These are phyloP conservation scores for Sonneratia alba DNA, from an alignment of 345 rosid species.

Conservation along the genomic window DNA sequence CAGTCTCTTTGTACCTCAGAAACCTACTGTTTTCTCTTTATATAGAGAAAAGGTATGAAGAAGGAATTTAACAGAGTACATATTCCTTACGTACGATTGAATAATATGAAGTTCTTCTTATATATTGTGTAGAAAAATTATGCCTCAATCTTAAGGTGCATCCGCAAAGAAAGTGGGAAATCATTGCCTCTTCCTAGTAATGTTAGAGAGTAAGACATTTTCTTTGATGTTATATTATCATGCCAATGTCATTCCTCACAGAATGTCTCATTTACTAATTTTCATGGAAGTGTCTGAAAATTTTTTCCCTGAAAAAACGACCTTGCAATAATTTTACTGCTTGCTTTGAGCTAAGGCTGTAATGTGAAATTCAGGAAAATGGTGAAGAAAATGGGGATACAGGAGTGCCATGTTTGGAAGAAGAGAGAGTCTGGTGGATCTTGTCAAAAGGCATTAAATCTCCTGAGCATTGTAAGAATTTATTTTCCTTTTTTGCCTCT, in stretches of 20 bases:
- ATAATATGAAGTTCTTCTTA: not conserved
- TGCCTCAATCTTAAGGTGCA: not conserved
- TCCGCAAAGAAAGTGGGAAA: not conserved
- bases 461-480: constrained; percentile 54
- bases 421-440: constrained; percentile 71
- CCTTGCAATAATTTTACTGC: not conserved
- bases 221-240: not conserved
- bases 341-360: constrained; percentile 1
- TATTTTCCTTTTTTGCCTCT: not conserved
- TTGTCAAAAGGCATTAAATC: constrained; percentile 64
- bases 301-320: not conserved
- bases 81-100: not conserved
- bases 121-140: constrained; percentile 1
- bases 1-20: not conserved
- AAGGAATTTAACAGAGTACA: not conserved
- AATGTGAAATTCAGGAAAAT: constrained; percentile 21
- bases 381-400: constrained; percentile 35
- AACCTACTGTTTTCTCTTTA: not conserved
- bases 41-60: not conserved
- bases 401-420: constrained; percentile 68
- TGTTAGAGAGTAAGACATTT: constrained; percentile 4
- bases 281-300: not conserved
- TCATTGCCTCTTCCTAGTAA: not conserved
- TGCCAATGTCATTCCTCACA: not conserved
- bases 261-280: not conserved